Percentiles rank a stretch among this genome's conserved stretches.
Conservation (phyloP, 805 yeast species). For the Saccharomycopsis capsularis region DNA sequence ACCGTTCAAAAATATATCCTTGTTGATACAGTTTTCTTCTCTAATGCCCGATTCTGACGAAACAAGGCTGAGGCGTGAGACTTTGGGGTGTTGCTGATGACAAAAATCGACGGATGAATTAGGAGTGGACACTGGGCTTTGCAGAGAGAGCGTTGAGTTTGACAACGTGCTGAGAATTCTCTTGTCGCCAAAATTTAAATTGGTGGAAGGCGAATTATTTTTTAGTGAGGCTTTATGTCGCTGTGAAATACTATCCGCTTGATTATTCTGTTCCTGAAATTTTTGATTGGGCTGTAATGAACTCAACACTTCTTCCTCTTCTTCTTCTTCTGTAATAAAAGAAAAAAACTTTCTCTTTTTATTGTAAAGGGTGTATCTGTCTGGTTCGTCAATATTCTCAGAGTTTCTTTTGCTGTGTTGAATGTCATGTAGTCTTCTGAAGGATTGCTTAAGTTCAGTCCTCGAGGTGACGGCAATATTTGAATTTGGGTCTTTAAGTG, state of each 20-base stretch:
- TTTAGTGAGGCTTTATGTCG: too few species aligned
- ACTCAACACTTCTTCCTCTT: neutral
- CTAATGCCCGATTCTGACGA: neutral
- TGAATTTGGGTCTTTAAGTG: neutral
- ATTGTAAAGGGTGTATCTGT: slow-evolving; percentile 6
- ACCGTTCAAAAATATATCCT: neutral
- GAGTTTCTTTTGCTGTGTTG: neutral
- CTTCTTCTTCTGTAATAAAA: neutral
- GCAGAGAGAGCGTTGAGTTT: neutral
- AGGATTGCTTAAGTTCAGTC: neutral
- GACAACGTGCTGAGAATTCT: too few species aligned
- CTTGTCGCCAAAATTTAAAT: too few species aligned
- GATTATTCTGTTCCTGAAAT: too few species aligned
- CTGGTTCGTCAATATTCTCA: slow-evolving; percentile 4
- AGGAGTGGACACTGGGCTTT: neutral
- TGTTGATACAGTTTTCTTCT: slow-evolving; percentile 8
- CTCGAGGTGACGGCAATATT: neutral
- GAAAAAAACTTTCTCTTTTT: slow-evolving; percentile 10
- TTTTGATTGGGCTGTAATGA: too few species aligned
- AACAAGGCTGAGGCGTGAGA: neutral
- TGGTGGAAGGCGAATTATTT: neutral
- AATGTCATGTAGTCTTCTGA: neutral
- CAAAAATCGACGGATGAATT: neutral
- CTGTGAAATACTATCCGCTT: too few species aligned
- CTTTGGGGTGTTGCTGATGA: neutral